Base-by-base conservation (phyloP, 768 basidiomycete species). In the Leccinum truebloodii region DNA sequence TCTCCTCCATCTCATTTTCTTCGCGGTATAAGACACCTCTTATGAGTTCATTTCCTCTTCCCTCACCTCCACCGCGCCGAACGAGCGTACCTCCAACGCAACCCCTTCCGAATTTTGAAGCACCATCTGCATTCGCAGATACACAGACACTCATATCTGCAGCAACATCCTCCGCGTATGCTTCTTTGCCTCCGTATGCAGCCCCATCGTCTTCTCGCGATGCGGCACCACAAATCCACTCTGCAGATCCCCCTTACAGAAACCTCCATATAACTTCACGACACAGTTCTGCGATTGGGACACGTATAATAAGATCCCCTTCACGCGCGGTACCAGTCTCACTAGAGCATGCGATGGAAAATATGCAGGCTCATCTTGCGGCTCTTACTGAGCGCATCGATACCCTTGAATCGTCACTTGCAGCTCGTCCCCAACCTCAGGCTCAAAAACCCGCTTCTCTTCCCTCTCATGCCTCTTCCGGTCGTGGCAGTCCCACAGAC, bases 321-420 rank as follows among this genome's bases (percentile, higher is more conserved):
- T 83, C 86, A 8, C 75, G 79, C 20, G 46, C 52, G 6, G 22
- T 44, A 34, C 60, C 64, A 3, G 34, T 66, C 22, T 60, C 73
- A 49, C 77, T 95, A 56, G 93, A 94, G 71, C 83, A 83, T 51
- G 90, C 90, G 0, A 77, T 95, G 20, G 90, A 94, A 72, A 86
- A 82, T 62, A 81, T 94, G 54, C 93, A 95, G 71, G 83, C 86
- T 0, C 89, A 93, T 63, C 75, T 95, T 20, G 91, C 91, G 0
- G 92, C 92, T 6, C 80, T 95, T 49, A 86, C 83, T 8, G 92
- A 94, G 72, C 86, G 94, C 30, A 75, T 95, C n/a, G 93, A 94
- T 66, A 79, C 81, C 14, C 75, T 89, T 9, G 87, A 88, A 73
- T 63, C 71, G 12, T 76, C 79, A 14, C 68, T 81, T 14, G 63